These are phyloP conservation scores for Schizothecium vesticola DNA, from an alignment of 495 filamentous ascomycete genomes.

Conservation along the genomic window DNA sequence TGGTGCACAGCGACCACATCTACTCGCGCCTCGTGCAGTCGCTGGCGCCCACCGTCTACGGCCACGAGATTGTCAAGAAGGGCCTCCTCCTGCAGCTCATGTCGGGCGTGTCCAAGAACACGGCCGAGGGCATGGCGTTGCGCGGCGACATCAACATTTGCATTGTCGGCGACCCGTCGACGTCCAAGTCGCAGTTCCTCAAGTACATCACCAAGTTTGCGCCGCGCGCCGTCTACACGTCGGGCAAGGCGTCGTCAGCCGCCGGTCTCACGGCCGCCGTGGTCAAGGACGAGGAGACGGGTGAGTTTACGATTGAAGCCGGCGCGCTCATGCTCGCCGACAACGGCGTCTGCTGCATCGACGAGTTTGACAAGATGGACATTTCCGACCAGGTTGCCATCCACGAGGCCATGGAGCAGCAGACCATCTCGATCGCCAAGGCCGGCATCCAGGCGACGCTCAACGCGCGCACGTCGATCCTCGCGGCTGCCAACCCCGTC, in stretches of 20 bases:
- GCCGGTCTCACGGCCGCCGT: slow-evolving; percentile 97
- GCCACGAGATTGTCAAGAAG: slow-evolving; percentile 97
- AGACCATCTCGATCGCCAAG: slow-evolving; percentile 99
- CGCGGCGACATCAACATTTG: slow-evolving; percentile 98
- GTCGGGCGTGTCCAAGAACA: slow-evolving; percentile 85
- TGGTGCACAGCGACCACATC: slow-evolving; percentile 94
- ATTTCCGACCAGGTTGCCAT: slow-evolving; percentile 96
- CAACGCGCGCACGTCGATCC: slow-evolving; percentile 89
- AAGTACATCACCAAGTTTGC: slow-evolving; percentile 97
- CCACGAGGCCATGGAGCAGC: slow-evolving; percentile 99
- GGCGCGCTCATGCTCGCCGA: slow-evolving; percentile 97
- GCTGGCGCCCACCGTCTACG: slow-evolving; percentile 95
- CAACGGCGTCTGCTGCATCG: slow-evolving; percentile 95
- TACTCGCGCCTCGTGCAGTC: slow-evolving; percentile 91
- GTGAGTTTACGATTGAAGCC: slow-evolving; percentile 97
- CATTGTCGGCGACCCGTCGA: slow-evolving; percentile 97
- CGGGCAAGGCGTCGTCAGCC: slow-evolving; percentile 94
- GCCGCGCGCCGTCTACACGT: slow-evolving; percentile 94
- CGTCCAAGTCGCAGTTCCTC: slow-evolving; percentile 95
- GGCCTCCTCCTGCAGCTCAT: slow-evolving; percentile 89
- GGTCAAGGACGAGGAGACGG: slow-evolving; percentile 96
- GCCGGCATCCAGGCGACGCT: slow-evolving; percentile 97
- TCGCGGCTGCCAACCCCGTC: slow-evolving; percentile 94
- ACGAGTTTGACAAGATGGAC: slow-evolving; percentile 99
- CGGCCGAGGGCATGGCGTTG: slow-evolving; percentile 85